Base-by-base conservation (phyloP, 345 rosid genomes). In the Eucalyptus marginata region DNA sequence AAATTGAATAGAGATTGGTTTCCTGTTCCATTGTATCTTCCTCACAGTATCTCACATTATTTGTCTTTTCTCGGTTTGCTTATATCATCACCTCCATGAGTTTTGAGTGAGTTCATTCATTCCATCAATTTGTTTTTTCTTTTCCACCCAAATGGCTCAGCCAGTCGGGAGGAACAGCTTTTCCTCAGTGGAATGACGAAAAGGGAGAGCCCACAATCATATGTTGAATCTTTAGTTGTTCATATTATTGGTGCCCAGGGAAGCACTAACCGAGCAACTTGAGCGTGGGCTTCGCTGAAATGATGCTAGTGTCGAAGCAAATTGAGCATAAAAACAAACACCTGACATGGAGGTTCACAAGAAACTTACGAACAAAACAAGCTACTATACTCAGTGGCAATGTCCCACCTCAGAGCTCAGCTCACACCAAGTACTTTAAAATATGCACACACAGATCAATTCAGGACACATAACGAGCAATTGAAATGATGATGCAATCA, bases 401-500 rank as follows among this genome's bases (percentile, higher is more conserved):
- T 76, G 47, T 52, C 87, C 50, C 87, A 86, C 56, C 46, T 33
- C 56, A 33, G 87, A 86, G 87, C 29, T 40, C 84, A 76, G 84
- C 84, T 40, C 47, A 76, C 84, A 76, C 84, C 84, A 22, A 20
- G 84, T 10, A 10, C 9, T 76, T 20, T 76, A 40, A 76, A 76
- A 76, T 40, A 22, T 76, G 47, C 47, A 40, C 47, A 6, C 84
- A 40, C 2, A 76, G 47, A 76, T 40, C 47, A 76, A 76, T 36
- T 76, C 29, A 52, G 44, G 62, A 86, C 44, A 86, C 66, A 29
- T 25, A 87, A 58, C 27, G 16, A 13, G 22, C 54, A 31, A 49
- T 71, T 43, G 46, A 91, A 88, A 88, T 83, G 90, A 90, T 89
- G 90, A 88, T 87, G 66, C 88, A 91, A 92, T 90, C 59, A 89